phyloP scores from a whole-genome alignment of 768 basidiomycete genomes.

The Dentipellis fragilis region DNA sequence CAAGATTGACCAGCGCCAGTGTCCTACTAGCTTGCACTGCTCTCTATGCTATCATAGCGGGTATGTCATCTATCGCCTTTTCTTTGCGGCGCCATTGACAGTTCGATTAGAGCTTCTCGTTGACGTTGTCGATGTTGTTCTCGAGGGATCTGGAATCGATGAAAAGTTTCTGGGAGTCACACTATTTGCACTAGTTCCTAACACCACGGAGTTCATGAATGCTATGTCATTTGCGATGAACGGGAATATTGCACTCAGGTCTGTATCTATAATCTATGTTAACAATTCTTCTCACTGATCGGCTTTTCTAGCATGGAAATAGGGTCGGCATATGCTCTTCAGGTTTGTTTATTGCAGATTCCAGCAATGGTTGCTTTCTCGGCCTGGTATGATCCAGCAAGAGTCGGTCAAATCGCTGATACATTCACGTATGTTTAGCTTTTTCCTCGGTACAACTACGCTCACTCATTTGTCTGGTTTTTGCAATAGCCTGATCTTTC shows the following conservation, averaged over 20 bases:
- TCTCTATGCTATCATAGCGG: slow-evolving; percentile 91
- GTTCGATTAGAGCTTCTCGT: slow-evolving; percentile 72
- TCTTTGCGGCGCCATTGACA: background rate
- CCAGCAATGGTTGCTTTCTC: slow-evolving; percentile 99
- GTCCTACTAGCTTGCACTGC: slow-evolving; percentile 86
- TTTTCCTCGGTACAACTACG: no score
- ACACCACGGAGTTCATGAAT: slow-evolving; percentile 99
- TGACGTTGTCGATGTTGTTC: slow-evolving; percentile 89
- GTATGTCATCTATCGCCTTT: slow-evolving; percentile 33
- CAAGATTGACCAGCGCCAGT: slow-evolving; percentile 77
- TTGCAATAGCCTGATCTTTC: slow-evolving; percentile 77
- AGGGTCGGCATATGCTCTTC: slow-evolving; percentile 95
- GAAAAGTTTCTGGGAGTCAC: slow-evolving; percentile 98
- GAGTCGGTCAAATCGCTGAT: slow-evolving; percentile 78
- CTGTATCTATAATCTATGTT: slow-evolving; percentile 12
- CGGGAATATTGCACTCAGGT: slow-evolving; percentile 95
- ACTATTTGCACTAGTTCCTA: slow-evolving; percentile 93
- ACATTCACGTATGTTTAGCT: slow-evolving; percentile 78
- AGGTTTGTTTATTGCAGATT: slow-evolving; percentile 95
- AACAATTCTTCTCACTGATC: background rate
- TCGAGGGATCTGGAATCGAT: slow-evolving; percentile 85
- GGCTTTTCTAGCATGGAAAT: slow-evolving; percentile 89
- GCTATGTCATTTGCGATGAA: slow-evolving; percentile 96
- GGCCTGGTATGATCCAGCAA: slow-evolving; percentile 82
- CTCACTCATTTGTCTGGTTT: background rate